These are phyloP conservation scores for Sclerotinia spermophila DNA, from an alignment of 2,329 filamentous ascomycete species.

Conservation along the genomic window DNA sequence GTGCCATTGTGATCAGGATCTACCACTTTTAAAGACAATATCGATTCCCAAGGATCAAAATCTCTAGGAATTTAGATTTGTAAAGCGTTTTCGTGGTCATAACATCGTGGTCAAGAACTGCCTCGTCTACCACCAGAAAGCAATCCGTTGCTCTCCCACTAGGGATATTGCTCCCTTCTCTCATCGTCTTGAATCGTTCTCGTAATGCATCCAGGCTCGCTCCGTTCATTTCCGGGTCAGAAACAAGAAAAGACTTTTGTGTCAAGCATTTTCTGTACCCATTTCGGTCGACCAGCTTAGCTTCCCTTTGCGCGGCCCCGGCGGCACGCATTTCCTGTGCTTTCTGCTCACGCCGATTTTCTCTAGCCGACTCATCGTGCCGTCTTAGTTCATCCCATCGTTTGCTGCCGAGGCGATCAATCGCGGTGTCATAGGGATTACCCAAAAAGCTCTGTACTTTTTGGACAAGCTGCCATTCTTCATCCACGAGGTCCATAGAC, in stretches of 20 bases:
- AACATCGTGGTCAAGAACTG: background rate
- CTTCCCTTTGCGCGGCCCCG: background rate
- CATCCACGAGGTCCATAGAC: background rate
- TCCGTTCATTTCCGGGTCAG: background rate
- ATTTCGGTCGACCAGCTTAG: background rate
- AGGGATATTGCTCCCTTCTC: background rate
- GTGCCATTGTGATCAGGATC: background rate
- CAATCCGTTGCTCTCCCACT: background rate
- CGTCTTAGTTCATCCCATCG: background rate
- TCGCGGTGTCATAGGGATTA: background rate
- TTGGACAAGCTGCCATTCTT: background rate
- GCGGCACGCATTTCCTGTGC: background rate
- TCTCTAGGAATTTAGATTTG: background rate
- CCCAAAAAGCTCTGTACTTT: background rate
- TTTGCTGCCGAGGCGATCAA: background rate
- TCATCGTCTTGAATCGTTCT: background rate
- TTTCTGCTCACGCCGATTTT: too few species aligned
- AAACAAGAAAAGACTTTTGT: background rate
- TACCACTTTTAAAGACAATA: background rate
- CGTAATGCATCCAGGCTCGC: background rate
- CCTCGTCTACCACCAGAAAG: background rate
- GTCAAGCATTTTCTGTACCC: background rate
- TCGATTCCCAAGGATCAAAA: background rate
- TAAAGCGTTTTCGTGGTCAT: background rate
- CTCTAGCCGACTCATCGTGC: background rate